A percentile compares a stretch with the other conserved stretches of the same genome.
These are phyloP conservation scores for Fomitopsis schrenkii DNA, from an alignment of 1,284 basidiomycete genomes.

Conservation along the genomic window DNA sequence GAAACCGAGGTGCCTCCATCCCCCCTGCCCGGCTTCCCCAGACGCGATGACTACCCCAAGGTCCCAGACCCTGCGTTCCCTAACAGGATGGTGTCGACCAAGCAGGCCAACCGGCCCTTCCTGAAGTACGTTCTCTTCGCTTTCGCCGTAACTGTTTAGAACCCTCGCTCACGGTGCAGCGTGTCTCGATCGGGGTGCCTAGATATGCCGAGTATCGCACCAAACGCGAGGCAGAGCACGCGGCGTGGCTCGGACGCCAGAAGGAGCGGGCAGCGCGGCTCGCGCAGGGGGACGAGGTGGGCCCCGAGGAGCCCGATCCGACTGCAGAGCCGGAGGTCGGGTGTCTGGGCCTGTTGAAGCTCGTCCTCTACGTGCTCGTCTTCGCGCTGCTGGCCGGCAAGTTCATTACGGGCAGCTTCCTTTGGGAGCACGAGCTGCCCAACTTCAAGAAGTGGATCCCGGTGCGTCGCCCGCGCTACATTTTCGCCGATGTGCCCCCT, in stretches of 20 bases:
- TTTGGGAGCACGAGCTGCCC: constrained; percentile 65
- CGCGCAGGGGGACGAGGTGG: constrained; percentile 67
- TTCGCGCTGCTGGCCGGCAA: constrained; percentile 61
- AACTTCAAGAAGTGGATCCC: constrained; percentile 22
- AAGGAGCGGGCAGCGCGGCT: constrained; percentile 69
- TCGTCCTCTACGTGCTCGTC: constrained; percentile 53
- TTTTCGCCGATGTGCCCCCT: background rate
- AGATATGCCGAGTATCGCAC: constrained; percentile 71
- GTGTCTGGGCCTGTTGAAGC: constrained; percentile 61
- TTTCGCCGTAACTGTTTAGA: background rate
- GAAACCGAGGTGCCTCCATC: constrained; percentile 21
- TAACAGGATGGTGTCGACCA: constrained; percentile 66
- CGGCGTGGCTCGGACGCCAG: constrained; percentile 67
- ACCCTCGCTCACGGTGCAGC: background rate
- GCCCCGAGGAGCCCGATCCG: constrained; percentile 68
- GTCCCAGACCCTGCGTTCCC: constrained; percentile 54
- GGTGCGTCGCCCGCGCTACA: constrained; percentile 9
- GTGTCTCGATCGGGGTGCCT: constrained; percentile 1
- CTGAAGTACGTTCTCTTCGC: constrained; percentile 54
- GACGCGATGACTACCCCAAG: constrained; percentile 36
- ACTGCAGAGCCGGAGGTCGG: constrained; percentile 65
- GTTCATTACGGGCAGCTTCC: constrained; percentile 76
- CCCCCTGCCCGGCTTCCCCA: constrained; percentile 24
- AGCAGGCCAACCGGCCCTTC: constrained; percentile 78
- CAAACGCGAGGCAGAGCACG: constrained; percentile 55